phyloP scores from a whole-genome alignment of 805 yeast species.

The Yamadazyma endophytica region DNA sequence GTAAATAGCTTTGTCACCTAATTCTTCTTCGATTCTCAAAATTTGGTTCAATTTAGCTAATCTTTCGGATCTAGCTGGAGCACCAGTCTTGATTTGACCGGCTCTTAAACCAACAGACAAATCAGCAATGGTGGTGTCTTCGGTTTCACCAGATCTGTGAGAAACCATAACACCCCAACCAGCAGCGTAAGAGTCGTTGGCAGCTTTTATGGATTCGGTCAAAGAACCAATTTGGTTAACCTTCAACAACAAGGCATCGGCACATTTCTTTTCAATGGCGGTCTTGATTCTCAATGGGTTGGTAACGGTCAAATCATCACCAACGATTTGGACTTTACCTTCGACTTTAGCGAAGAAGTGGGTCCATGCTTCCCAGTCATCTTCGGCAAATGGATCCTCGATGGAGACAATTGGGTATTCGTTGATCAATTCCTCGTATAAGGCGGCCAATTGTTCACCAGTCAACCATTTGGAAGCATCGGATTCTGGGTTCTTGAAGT shows the following conservation, averaged over 20 bases:
- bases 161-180: conserved; percentile 99
- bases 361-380: conserved; percentile 98
- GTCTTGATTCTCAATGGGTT: conserved; percentile 92
- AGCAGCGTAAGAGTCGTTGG: conserved; percentile 89
- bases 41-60: conserved; percentile 98
- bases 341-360: conserved; percentile 71
- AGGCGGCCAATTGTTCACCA: conserved; percentile 80
- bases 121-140: conserved; percentile 98
- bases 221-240: conserved; percentile 98
- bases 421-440: conserved; percentile 74
- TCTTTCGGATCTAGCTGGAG: conserved; percentile 99
- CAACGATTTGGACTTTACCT: conserved; percentile 83
- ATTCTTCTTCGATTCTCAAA: conserved; percentile 97
- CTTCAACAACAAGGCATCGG: conserved; percentile 91
- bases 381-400: conserved; percentile 99
- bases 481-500: conserved; percentile 95
- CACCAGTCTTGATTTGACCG: conserved; percentile 99
- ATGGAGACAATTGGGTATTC: conserved; percentile 97
- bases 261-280: conserved; percentile 95
- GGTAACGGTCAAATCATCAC: conserved; percentile 98
- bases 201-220: conserved; percentile 95
- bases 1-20: conserved; percentile 94
- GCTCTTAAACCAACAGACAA: conserved; percentile 95
- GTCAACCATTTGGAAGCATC: conserved; percentile 88
- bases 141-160: conserved; percentile 99